Base-by-base conservation (phyloP, 2,329 filamentous ascomycete genomes). In the Ploettnerulaceae sp. region DNA sequence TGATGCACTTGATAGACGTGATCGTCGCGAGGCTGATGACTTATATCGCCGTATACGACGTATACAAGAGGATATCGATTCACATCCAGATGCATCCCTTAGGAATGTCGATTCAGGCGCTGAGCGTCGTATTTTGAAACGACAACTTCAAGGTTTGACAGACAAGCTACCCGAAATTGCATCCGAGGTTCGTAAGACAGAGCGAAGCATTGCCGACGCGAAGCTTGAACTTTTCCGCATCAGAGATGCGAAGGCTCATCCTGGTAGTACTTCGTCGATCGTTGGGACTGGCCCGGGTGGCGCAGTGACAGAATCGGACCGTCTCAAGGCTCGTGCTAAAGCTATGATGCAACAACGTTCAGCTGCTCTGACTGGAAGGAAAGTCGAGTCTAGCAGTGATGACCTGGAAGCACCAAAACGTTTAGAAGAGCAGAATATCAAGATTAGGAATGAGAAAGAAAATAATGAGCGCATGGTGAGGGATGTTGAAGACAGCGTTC, bases 281-380 rank as follows among this genome's bases (percentile, higher is more conserved):
- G 80, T 97, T 49, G 93, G 93, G 35, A 97, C 91, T 51, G 93
- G 93, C 7, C 91, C 90, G 48, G 91, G 91, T 33, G 93, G 93
- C 42, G 71, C 81, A 34, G 81, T 98, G 32, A 98, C 93, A 0
- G 93, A 98, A 67, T 86, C 89, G 3, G 93, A 98, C 68, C 82
- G 91, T 44, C 79, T 97, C 56, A 97, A 96, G 71, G 93, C 93
- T 26, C 82, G 90, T 57, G 91, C 93, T 24, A 95, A 90, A 69
- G 91, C 91, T 29, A 95, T 96, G 82, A 98, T 98, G 93, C 91
- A 97, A 69, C 90, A 95, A 61, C 85, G 93, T 49, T 90, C 93
- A 57, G 93, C 93, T 46, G 91, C 93, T 14, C 71, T 98, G 53
- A 89, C 89, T 17, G 93, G 93, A 47, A 89, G 84, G 66, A 89